Conservation (phyloP, 441 rosid genomes). For the Brassica balearica region DNA sequence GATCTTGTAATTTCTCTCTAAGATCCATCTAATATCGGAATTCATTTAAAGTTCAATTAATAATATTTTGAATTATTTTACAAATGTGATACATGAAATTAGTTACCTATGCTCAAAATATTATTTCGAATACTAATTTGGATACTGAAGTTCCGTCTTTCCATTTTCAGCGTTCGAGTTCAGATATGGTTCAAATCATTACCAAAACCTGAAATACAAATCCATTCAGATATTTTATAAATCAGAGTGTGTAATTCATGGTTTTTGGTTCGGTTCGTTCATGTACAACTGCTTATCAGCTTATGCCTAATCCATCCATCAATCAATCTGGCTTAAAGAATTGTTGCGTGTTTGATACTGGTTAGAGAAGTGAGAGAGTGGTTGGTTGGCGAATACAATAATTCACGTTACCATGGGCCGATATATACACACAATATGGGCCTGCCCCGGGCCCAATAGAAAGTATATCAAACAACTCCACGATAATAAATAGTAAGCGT, state of each 20-base stretch:
- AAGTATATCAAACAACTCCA: constrained; percentile 25
- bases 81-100: background rate
- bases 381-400: constrained; percentile 16
- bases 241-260: background rate
- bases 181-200: background rate
- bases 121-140: no score
- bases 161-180: background rate
- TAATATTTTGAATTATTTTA: no score
- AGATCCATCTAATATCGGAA: no score
- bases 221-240: background rate
- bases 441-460: constrained; percentile 14
- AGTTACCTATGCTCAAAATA: background rate
- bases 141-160: background rate
- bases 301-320: background rate
- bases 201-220: background rate
- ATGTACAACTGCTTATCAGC: background rate
- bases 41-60: no score
- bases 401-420: constrained; percentile 18
- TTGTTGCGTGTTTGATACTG: constrained; percentile 24
- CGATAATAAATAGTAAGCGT: background rate
- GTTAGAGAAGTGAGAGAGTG: background rate
- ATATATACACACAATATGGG: background rate
- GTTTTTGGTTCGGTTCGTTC: background rate
- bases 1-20: no score
- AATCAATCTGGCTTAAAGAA: background rate